phyloP scores from a whole-genome alignment of 169 alveolate species.

The Plasmodium adleri region DNA sequence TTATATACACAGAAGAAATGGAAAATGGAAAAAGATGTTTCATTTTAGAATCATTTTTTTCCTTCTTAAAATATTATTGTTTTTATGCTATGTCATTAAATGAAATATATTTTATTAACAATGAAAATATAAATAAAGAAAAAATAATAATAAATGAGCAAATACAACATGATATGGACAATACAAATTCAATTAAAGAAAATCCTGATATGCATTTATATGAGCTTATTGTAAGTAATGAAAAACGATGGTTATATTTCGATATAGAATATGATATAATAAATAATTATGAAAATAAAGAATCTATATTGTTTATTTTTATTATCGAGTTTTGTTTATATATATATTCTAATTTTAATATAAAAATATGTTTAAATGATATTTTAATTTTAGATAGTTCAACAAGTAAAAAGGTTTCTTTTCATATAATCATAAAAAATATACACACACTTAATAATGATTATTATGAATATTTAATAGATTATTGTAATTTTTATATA shows the following conservation, averaged over 20 bases:
- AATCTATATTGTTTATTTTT: constrained; percentile 48
- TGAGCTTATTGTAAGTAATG: constrained; percentile 58
- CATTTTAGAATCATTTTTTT: constrained; percentile 34
- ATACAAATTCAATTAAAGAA: background rate
- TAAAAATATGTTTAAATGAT: constrained; percentile 69
- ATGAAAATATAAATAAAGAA: background rate
- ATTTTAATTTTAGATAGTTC: constrained; percentile 72
- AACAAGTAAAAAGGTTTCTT: constrained; percentile 56
- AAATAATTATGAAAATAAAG: constrained; percentile 31
- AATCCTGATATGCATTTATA: constrained; percentile 48
- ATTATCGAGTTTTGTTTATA: constrained; percentile 63
- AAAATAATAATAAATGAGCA: background rate
- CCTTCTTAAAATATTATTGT: constrained; percentile 51
- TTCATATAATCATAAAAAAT: constrained; percentile 74
- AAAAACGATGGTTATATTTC: constrained; percentile 73
- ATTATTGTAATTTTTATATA: constrained; percentile 58
- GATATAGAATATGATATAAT: constrained; percentile 67
- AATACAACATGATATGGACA: background rate
- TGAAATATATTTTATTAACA: constrained; percentile 26
- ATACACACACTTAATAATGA: constrained; percentile 42
- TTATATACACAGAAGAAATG: constrained; percentile 70
- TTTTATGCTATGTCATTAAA: constrained; percentile 47
- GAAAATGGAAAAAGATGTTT: constrained; percentile 74
- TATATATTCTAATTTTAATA: constrained; percentile 23
- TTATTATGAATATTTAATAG: constrained; percentile 69